Evolutionary conservation across 257 asterid genomes (phyloP).

Genomic region (Solanum ahanhuiri): DNA sequence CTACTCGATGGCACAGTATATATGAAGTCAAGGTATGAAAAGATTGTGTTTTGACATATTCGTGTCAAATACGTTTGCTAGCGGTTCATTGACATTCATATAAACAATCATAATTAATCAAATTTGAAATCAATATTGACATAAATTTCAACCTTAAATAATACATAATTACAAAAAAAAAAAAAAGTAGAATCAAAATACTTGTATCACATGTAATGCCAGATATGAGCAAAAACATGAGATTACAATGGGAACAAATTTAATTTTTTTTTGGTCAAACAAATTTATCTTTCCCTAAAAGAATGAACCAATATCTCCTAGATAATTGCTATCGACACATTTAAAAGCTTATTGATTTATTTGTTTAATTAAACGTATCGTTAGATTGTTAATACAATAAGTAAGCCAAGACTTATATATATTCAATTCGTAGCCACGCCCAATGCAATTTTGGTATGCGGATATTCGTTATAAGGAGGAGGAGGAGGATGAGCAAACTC

Average conservation of each 20-base stretch:
- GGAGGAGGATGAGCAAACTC: background rate
- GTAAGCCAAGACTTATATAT: background rate
- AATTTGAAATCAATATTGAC: background rate
- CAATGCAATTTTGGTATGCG: background rate
- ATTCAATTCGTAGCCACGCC: slow-evolving; percentile 1
- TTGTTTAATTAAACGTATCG: background rate
- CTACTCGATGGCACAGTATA: background rate
- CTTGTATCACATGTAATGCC: background rate
- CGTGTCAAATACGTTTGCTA: background rate
- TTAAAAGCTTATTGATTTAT: background rate
- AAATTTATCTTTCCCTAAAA: background rate
- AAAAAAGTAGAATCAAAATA: background rate
- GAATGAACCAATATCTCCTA: background rate
- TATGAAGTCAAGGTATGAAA: background rate
- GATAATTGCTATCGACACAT: background rate
- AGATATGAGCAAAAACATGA: background rate
- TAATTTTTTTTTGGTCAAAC: background rate
- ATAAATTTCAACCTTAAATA: background rate
- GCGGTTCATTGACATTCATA: background rate
- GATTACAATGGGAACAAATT: background rate
- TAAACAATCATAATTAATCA: background rate
- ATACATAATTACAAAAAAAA: background rate
- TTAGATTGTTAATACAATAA: background rate
- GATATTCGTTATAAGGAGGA: background rate
- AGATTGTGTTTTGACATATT: background rate